A percentile compares a stretch with the other conserved stretches of the same genome.
phyloP scores from a whole-genome alignment of 2,329 filamentous ascomycete genomes.

The Penicillium sp. region DNA sequence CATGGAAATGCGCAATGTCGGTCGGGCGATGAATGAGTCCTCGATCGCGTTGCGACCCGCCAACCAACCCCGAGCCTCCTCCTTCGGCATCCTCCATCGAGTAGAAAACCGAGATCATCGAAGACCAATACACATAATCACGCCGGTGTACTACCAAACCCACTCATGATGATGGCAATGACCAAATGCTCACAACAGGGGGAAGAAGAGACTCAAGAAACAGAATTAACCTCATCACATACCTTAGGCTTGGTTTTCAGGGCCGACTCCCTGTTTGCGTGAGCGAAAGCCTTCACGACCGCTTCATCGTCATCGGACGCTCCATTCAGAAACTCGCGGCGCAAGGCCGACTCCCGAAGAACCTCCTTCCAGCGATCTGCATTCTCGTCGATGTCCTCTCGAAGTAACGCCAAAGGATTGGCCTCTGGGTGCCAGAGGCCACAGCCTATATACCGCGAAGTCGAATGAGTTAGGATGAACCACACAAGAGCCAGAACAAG shows the following conservation, averaged over 20 bases:
- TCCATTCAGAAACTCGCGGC: slow-evolving; percentile 65
- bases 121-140: background rate
- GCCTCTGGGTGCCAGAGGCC: slow-evolving; percentile 80
- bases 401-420: slow-evolving; percentile 64
- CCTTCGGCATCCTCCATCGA: background rate
- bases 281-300: slow-evolving; percentile 69
- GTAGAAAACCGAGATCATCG: slow-evolving; percentile 8
- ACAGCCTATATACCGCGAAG: slow-evolving; percentile 58
- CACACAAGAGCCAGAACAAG: background rate
- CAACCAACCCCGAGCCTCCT: background rate
- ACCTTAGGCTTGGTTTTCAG: slow-evolving; percentile 87
- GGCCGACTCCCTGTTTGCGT: slow-evolving; percentile 70
- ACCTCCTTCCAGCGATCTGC: slow-evolving; percentile 70
- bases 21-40: background rate
- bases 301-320: slow-evolving; percentile 58
- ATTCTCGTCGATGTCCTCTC: slow-evolving; percentile 73
- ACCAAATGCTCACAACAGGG: background rate
- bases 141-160: background rate
- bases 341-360: slow-evolving; percentile 63
- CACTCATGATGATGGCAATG: no score
- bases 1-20: background rate
- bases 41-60: slow-evolving; percentile 4
- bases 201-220: slow-evolving; percentile 1
- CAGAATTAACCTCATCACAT: slow-evolving; percentile 33
- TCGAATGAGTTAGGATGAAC: background rate